Base-by-base conservation (phyloP, 2,329 filamentous ascomycete species). In the Penicillium sp. region DNA sequence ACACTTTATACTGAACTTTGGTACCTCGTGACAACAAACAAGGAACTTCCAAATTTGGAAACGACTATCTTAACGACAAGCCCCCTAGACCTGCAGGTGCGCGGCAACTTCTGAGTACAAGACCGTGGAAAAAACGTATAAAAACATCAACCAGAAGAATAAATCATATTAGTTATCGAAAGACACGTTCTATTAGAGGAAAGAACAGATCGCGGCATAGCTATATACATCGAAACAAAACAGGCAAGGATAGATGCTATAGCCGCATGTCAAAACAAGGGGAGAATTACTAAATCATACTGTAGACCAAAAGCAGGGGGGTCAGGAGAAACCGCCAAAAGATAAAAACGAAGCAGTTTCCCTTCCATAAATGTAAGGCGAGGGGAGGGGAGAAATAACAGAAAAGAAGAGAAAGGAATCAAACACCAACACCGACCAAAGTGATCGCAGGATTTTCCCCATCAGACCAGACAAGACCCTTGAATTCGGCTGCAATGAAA, bases 361-460 rank as follows among this genome's bases (percentile, higher is more conserved):
- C 47, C 57, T 49, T 53, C 31, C 53, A 53, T 45, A 57, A 27
- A 55, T 47, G 55, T 21, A 41, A 48, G 41, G 35, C 25, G 12
- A 21, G 29, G 38, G 33, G 35, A 39, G 33, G 41, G 13, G 25
- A 44, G 21, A 52, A 52, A 52, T 23, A 33, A 52, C 4, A 49
- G 21, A 45, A 60, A 58, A 55, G 51, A 53, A 55, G 43, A 52
- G 55, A 57, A 57, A 53, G 49, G 52, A 63, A 63, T 64, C 48
- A 55, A 53, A 61, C 65, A 66, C 67, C 62, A 68, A 69, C 65
- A 66, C 68, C 65, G 59, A 60, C 59, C 51, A 53, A 55, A 53
- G 47, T 50, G 55, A 59, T 57, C 47, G 62, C 48, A 58, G 58
- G 44, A 51, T 55, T 42, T 53, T 60, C 49, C 54, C 55, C 55